Evolutionary conservation across 2,329 filamentous ascomycete species (phyloP), one percentile per base, ranked within the genome.

Genomic region (Colletotrichum ledebouriae): DNA sequence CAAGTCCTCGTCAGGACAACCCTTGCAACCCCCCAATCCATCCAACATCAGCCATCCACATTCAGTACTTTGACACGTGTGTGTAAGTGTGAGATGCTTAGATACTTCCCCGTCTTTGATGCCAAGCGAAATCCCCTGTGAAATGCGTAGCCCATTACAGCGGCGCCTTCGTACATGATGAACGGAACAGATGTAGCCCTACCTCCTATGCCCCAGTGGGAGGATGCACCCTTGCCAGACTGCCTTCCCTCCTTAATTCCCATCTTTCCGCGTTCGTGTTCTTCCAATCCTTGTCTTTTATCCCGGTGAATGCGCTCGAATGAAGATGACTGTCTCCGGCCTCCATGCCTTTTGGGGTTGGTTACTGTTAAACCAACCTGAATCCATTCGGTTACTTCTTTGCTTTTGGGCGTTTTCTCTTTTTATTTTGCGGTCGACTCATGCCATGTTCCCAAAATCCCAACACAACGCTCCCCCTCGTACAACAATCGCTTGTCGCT

Each of bases 381-480:
- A 62, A 58, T 62, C 63, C 57, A 67, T 34, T 67, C 63, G 67
- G 52, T 66, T 39, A 62, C 47, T 66, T 67, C 41, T 69, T 49
- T 62, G 63, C 63, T 69, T 69, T 62, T 67, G 57, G 53, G 57
- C 57, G 29, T 69, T 65, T 64, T 59, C 17, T 59, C 52, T 55
- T 55, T 62, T 69, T 53, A 20, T 34, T 55, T 29, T 29, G 25
- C 5, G 29, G 29, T 9, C 9, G 64, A 67, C 64, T 42, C 63
- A 58, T 60, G 62, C 67, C 56, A 67, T 61, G 67, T 50, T 61
- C 62, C 62, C 37, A 47, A 58, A 56, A 59, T 33, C 37, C 49
- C 63, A 69, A 67, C 22, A 62, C 67, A 47, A 69, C 44, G 56
- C 52, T 69, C 29, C 63, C 57, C 41, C 22, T 37, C 47, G 44